Evolutionary conservation across 2,329 filamentous ascomycete species (phyloP).

Genomic region (Bipolaris gigantea): DNA sequence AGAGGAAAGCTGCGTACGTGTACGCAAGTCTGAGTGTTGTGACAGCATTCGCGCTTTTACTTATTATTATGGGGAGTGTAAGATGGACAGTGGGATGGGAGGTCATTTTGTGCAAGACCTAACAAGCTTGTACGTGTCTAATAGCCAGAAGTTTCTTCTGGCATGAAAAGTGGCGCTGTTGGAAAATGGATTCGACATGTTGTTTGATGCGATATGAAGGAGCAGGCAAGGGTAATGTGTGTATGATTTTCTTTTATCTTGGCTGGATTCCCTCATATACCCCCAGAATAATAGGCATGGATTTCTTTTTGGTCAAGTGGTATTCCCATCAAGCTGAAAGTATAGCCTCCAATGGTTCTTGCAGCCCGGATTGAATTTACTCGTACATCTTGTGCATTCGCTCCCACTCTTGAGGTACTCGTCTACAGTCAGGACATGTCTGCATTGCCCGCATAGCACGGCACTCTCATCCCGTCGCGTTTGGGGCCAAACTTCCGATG

Average conservation of each 20-base stretch:
- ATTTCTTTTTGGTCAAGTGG: background rate
- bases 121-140: background rate
- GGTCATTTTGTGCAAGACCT: slow-evolving; percentile 5
- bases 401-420: slow-evolving; percentile 40
- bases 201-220: background rate
- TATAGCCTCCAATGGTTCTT: slow-evolving; percentile 42
- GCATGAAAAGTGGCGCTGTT: background rate
- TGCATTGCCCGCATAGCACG: slow-evolving; percentile 40
- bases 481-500: slow-evolving; percentile 26
- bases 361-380: slow-evolving; percentile 42
- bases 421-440: slow-evolving; percentile 27
- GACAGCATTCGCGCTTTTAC: slow-evolving; percentile 60
- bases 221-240: background rate
- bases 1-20: slow-evolving; percentile 62
- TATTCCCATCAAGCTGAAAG: slow-evolving; percentile 20
- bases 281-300: background rate
- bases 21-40: slow-evolving; percentile 67
- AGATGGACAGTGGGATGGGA: slow-evolving; percentile 63
- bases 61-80: slow-evolving; percentile 74
- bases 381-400: slow-evolving; percentile 29
- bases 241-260: background rate
- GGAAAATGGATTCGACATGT: background rate
- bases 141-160: background rate
- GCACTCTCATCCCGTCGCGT: slow-evolving; percentile 23
- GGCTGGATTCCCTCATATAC: background rate